Evolutionary conservation across 371 early-diverging fungal genomes (phyloP).

Genomic region (Mucor plumbeus): DNA sequence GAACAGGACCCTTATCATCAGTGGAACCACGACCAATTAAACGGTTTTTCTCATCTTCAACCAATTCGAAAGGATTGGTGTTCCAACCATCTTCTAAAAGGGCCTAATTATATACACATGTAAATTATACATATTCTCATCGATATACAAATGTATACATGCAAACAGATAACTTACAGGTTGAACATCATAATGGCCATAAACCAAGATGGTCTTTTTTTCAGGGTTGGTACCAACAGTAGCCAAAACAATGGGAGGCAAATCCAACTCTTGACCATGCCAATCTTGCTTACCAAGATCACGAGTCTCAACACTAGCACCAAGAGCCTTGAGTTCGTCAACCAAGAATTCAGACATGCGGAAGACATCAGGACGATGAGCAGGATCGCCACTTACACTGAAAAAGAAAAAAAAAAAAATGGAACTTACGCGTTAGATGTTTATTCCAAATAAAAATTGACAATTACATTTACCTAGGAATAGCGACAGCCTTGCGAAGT

Average conservation of each 20-base stretch:
- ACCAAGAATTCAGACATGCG: conserved; percentile 91
- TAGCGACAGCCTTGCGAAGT: conserved; percentile 91
- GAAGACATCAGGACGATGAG: conserved; percentile 84
- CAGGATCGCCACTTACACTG: conserved; percentile 84
- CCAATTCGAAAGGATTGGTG: conserved; percentile 89
- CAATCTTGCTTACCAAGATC: conserved; percentile 87
- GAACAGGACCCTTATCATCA: conserved; percentile 96
- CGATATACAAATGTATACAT: background rate
- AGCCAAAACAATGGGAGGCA: conserved; percentile 94
- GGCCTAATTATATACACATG: conserved; percentile 55
- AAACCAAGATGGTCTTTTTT: conserved; percentile 96
- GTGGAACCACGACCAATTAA: conserved; percentile 92
- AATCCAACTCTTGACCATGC: conserved; percentile 75
- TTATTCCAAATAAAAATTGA: background rate
- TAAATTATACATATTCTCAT: background rate
- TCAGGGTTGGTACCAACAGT: conserved; percentile 86
- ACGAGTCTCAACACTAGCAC: conserved; percentile 68
- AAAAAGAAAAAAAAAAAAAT: background rate
- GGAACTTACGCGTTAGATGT: conserved; percentile 4
- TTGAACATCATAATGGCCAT: conserved; percentile 96
- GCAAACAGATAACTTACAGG: conserved; percentile 56
- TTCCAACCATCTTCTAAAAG: conserved; percentile 95
- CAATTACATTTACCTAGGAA: conserved; percentile 70
- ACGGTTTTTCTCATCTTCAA: conserved; percentile 83
- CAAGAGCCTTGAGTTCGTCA: conserved; percentile 76